Evolutionary conservation across 495 filamentous ascomycete species (phyloP), one percentile per base, ranked within the genome.

Genomic region (Rhizodiscina lignyota): DNA sequence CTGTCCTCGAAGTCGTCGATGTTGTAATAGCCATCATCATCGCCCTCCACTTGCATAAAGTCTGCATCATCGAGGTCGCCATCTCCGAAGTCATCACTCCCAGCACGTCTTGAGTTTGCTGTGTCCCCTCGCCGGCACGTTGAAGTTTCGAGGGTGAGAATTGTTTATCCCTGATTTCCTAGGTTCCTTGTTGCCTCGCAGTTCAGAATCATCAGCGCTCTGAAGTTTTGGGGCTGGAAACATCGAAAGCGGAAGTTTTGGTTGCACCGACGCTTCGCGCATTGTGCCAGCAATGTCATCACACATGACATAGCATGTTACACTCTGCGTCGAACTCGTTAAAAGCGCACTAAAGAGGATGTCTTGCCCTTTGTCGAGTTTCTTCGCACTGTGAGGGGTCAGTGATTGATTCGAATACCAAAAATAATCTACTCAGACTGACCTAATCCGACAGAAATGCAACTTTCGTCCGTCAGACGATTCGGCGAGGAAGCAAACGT

Each of bases 211-310:
- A n/a, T n/a, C n/a, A n/a, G n/a, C n/a, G n/a, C n/a, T n/a, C n/a
- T n/a, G n/a, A n/a, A n/a, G n/a, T 32, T 48, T 54, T 10, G 39
- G 39, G 8, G 36, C 4, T 4, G 56, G 48, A 48, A 86, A 86
- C 1, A 62, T 47, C 0, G 62, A 63, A 0, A 55, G 40, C 2
- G 73, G 67, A 35, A 92, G 50, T 23, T 70, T 56, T 17, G 72
- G 77, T 26, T 70, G 70, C 6, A 94, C 43, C 6, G 66, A 56
- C 27, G 68, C 71, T 20, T 61, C 60, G 29, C 72, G 63, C 37
- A 70, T 53, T 0, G 91, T 94, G 2, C 87, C 91, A 42, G 87
- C 76, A n/a, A 21, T 47, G n/a, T 83, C 79, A 53, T 94, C 87
- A 44, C 89, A 94, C 56, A 79, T 80, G 10, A 83, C 65, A 53